Evolutionary conservation across 805 yeast species (phyloP).

Genomic region (Kodamaea lidongshanica): DNA sequence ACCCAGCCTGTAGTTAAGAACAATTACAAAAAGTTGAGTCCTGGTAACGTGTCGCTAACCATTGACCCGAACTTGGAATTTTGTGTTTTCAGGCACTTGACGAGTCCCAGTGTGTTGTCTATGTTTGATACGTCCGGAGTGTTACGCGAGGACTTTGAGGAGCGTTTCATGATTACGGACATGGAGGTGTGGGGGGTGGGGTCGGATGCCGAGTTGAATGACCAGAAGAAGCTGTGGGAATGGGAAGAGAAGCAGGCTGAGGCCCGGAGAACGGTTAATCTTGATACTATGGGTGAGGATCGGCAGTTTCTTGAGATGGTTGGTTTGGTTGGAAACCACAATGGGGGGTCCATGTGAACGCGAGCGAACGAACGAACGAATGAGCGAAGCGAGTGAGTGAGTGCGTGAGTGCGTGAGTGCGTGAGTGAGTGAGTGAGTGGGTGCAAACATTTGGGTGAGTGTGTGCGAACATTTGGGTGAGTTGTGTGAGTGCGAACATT

Average conservation of each 20-base stretch:
- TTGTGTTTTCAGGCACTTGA: constrained; percentile 69
- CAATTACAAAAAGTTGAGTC: constrained; percentile 40
- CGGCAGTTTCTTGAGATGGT: constrained; percentile 84
- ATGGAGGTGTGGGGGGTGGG: constrained; percentile 94
- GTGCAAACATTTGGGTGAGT: no score
- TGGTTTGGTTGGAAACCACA: constrained; percentile 45
- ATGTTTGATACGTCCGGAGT: constrained; percentile 26
- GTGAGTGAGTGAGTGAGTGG: no score
- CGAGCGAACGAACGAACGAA: no score
- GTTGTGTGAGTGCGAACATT: no score
- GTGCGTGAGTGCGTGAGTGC: no score
- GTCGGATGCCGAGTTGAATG: constrained; percentile 65
- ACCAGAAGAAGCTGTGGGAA: constrained; percentile 74
- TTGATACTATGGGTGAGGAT: constrained; percentile 68
- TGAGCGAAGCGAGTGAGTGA: no score
- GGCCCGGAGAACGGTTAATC: constrained; percentile 65
- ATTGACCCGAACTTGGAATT: constrained; percentile 74
- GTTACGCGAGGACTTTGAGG: constrained; percentile 45
- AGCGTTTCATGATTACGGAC: constrained; percentile 62
- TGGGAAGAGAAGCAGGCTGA: constrained; percentile 89
- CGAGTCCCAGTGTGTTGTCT: constrained; percentile 18
- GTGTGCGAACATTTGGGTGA: no score
- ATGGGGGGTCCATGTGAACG: constrained; percentile 50
- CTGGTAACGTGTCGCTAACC: constrained; percentile 77
- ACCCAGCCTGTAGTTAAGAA: constrained; percentile 54